Evolutionary conservation across 2,329 filamentous ascomycete genomes (phyloP).

Genomic region (Fusarium brachygibbosum): DNA sequence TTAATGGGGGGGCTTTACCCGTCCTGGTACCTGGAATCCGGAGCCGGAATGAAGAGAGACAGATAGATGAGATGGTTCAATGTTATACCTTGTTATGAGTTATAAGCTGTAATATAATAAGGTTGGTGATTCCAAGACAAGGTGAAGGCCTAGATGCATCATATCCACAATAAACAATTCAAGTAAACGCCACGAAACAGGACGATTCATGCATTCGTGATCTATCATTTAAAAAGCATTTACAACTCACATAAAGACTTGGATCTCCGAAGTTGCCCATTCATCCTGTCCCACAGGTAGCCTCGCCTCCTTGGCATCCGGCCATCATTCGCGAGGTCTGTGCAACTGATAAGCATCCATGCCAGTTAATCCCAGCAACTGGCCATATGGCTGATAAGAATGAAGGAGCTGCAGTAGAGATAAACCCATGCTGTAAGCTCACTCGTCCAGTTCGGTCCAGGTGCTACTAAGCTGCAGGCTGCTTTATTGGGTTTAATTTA

Average conservation of each 20-base stretch:
- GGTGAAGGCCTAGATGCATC: background rate
- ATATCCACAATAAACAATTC: background rate
- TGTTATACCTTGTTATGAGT: background rate
- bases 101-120: background rate
- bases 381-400: conserved; percentile 39
- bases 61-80: background rate
- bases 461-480: background rate
- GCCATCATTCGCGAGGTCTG: conserved; percentile 16
- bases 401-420: conserved; percentile 5
- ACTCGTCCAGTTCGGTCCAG: conserved; percentile 11
- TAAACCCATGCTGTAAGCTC: conserved; percentile 12
- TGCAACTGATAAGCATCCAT: conserved; percentile 48
- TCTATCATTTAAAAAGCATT: conserved; percentile 20
- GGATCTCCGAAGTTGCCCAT: conserved; percentile 2
- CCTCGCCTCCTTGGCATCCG: conserved; percentile 6
- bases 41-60: conserved; percentile 11
- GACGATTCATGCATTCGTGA: conserved; percentile 1
- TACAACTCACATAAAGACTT: background rate
- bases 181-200: conserved; percentile 7
- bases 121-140: background rate
- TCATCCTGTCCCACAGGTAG: conserved; percentile 14
- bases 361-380: conserved; percentile 29
- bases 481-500: conserved; percentile 22
- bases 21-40: background rate
- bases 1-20: conserved; percentile 19